Base-by-base conservation (phyloP, 2,329 filamentous ascomycete species). In the Penicillium hesseltinei region DNA sequence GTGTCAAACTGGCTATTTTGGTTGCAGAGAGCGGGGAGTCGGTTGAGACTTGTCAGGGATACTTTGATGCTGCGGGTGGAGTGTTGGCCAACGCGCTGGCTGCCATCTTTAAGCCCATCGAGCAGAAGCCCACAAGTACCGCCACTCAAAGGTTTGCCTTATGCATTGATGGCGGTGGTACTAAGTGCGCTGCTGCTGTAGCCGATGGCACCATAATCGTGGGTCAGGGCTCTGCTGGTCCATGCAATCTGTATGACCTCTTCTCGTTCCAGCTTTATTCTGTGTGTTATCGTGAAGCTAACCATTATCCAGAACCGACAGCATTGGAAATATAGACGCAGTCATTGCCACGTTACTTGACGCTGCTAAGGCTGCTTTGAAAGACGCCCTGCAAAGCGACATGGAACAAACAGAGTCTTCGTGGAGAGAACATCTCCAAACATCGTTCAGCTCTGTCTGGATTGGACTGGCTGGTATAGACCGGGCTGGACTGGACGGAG, bases 151-250 rank as follows among this genome's bases (percentile, higher is more conserved):
- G 25, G 2, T 61, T 65, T 31, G 67, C 73, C 4, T 63, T 79
- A 2, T 78, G 76, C 38, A 69, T 79, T 19, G 77, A 79, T 63
- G 76, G 75, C 0, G 77, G 77, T 17, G 77, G 76, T 0, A 76
- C 69, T 3, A 78, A 77, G 58, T 78, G 76, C 57, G 75, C 73
- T 21, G 77, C 76, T n/a, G 69, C 68, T 2, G 56, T 76, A 11
- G 56, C 73, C 5, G 66, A 69, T 17, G 52, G 54, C 1, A 51
- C 64, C 19, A 71, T 71, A 2, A 45, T 60, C 5, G 49, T 63
- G 0, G 70, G 68, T 2, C 62, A 62, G 25, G 75, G 75, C 5
- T 67, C 65, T 33, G 67, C 71, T 36, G 74, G 75, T 2, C 68
- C 74, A 19, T 76, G 75, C 52, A 78, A 79, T 62, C 59, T 78